These are phyloP conservation scores for Saksenaea vasiformis DNA, from an alignment of 371 early-diverging fungal species.

Conservation along the genomic window DNA sequence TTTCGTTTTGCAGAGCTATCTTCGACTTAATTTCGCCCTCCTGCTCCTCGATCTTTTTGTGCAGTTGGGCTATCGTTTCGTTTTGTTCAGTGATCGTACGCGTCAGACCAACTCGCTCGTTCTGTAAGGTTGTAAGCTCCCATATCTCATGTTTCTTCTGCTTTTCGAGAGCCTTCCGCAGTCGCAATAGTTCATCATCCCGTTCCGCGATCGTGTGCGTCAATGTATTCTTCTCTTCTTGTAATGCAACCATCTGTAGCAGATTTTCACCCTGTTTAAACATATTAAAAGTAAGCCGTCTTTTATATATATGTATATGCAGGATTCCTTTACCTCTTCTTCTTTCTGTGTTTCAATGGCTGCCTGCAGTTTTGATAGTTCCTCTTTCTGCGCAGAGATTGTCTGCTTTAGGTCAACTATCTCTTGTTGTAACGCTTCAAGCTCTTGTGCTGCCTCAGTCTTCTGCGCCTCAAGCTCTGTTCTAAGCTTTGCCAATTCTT, in stretches of 20 bases:
- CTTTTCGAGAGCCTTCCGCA: neutral
- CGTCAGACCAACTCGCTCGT: neutral
- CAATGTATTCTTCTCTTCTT: neutral
- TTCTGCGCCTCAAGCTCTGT: neutral
- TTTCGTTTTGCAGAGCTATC: neutral
- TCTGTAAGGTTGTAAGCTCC: neutral
- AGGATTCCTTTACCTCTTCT: neutral
- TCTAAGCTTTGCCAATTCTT: neutral
- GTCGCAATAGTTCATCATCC: neutral
- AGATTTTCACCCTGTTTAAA: too few species aligned
- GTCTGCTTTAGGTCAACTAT: neutral
- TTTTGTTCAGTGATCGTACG: neutral
- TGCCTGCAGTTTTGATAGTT: neutral
- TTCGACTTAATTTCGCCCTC: too few species aligned
- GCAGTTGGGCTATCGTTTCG: too few species aligned
- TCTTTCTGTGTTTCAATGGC: neutral
- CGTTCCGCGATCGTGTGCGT: neutral
- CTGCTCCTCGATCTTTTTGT: too few species aligned
- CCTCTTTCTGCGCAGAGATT: neutral
- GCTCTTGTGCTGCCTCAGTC: neutral
- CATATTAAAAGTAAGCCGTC: too few species aligned
- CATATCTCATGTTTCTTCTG: neutral
- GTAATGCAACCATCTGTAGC: neutral
- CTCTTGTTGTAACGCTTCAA: neutral
- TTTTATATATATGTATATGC: too few species aligned